Percentiles rank a stretch among this genome's conserved stretches.
These are phyloP conservation scores for Zygotorulaspora sp. DNA, from an alignment of 805 yeast species.

Conservation along the genomic window DNA sequence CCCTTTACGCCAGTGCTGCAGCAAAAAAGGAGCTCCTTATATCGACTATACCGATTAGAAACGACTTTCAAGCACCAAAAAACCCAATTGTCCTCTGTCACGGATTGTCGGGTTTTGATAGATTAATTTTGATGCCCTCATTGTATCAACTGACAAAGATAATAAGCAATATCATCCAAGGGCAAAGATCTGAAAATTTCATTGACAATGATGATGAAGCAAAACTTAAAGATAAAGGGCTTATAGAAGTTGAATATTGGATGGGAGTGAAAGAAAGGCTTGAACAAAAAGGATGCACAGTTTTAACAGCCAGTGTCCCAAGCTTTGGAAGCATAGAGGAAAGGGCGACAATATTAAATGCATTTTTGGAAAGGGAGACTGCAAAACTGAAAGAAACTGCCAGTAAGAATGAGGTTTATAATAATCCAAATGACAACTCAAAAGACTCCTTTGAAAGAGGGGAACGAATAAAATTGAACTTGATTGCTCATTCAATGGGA, in stretches of 20 bases:
- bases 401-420: constrained; percentile 24
- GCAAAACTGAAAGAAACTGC: constrained; percentile 18
- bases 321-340: constrained; percentile 72
- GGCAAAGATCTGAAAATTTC: constrained; percentile 21
- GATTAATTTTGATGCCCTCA: constrained; percentile 43
- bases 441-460: constrained; percentile 11
- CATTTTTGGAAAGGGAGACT: constrained; percentile 40
- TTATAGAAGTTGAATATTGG: constrained; percentile 65
- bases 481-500: constrained; percentile 92
- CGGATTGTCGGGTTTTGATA: constrained; percentile 82
- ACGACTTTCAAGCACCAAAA: constrained; percentile 53
- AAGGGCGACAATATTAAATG: constrained; percentile 56
- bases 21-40: neutral
- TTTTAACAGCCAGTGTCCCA: constrained; percentile 72
- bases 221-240: constrained; percentile 29
- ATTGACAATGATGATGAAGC: constrained; percentile 16
- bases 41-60: constrained; percentile 20
- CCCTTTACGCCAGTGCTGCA: neutral
- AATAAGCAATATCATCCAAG: constrained; percentile 17
- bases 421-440: constrained; percentile 11
- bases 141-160: constrained; percentile 30
- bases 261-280: constrained; percentile 66
- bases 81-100: constrained; percentile 79
- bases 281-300: constrained; percentile 58
- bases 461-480: constrained; percentile 52